These are phyloP conservation scores for Podosphaera aphanis DNA, from an alignment of 2,329 filamentous ascomycete species.

Conservation along the genomic window DNA sequence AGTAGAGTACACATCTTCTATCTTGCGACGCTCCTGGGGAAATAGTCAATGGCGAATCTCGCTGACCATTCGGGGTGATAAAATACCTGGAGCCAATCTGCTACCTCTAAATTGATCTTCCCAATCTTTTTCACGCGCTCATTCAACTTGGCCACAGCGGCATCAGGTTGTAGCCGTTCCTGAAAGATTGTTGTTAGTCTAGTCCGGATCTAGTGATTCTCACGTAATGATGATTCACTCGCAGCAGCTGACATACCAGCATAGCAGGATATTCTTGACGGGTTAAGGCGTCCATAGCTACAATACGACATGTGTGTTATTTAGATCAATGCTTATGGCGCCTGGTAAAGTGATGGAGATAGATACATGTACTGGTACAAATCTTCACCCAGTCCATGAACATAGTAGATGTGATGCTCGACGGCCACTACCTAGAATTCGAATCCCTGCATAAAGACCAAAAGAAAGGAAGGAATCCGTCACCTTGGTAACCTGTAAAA, in stretches of 20 bases:
- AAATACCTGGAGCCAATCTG: conserved; percentile 82
- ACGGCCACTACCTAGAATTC: neutral
- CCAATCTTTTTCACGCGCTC: conserved; percentile 74
- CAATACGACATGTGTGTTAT: neutral
- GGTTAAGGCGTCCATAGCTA: conserved; percentile 48
- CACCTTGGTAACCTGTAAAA: too few species aligned
- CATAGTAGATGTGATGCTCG: too few species aligned
- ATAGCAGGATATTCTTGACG: conserved; percentile 82
- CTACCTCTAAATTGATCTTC: conserved; percentile 71
- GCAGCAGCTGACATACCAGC: conserved; percentile 42
- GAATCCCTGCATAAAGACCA: neutral
- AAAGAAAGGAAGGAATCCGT: neutral
- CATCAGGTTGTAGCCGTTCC: conserved; percentile 57
- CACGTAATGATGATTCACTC: neutral
- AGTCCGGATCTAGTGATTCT: conserved; percentile 1
- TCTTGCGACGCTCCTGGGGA: conserved; percentile 61
- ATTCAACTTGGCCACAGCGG: conserved; percentile 60
- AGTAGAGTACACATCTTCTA: conserved; percentile 76
- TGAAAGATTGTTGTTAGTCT: conserved; percentile 19
- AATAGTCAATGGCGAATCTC: conserved; percentile 3
- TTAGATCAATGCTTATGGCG: neutral
- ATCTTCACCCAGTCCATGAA: too few species aligned
- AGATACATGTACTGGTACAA: too few species aligned
- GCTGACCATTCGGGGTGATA: neutral
- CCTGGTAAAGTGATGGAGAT: neutral